phyloP scores from a whole-genome alignment of 768 basidiomycete genomes.

The Pisolithus marmoratus region DNA sequence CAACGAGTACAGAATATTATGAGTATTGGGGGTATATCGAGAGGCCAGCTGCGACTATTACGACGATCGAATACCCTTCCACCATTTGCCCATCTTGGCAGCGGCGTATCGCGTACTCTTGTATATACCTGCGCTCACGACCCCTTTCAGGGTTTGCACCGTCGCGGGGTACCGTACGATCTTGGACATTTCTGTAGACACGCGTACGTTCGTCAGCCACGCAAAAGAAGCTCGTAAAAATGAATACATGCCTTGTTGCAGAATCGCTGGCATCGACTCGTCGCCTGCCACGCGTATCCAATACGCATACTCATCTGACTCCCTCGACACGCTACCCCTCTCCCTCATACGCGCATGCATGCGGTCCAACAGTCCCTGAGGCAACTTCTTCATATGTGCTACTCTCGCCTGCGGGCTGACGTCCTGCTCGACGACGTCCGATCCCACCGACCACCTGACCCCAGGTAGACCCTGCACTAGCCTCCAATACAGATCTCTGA shows the following conservation, averaged over 20 bases:
- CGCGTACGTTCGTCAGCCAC: neutral
- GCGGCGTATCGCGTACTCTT: conserved; percentile 73
- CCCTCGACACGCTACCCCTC: conserved; percentile 31
- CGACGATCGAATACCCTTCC: conserved; percentile 33
- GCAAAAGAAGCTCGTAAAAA: neutral
- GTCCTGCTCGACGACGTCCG: conserved; percentile 67
- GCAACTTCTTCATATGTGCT: conserved; percentile 74
- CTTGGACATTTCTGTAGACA: conserved; percentile 54
- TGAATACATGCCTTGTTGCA: conserved; percentile 46
- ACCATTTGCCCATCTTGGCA: conserved; percentile 86
- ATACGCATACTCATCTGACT: conserved; percentile 68
- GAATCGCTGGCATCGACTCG: conserved; percentile 42
- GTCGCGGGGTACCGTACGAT: conserved; percentile 84
- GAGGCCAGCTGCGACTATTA: no score
- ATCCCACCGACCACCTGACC: conserved; percentile 60
- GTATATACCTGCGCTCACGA: conserved; percentile 73
- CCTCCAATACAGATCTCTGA: conserved; percentile 81
- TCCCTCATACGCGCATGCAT: conserved; percentile 38
- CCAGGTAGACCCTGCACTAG: conserved; percentile 75
- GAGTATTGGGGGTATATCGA: no score
- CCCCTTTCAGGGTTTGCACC: conserved; percentile 78
- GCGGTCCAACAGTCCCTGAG: conserved; percentile 53
- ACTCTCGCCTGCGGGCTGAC: conserved; percentile 58
- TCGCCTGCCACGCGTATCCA: conserved; percentile 72
- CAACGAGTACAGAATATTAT: neutral